phyloP scores from a whole-genome alignment of 1,284 basidiomycete species.

The Leccinum angustisporum region DNA sequence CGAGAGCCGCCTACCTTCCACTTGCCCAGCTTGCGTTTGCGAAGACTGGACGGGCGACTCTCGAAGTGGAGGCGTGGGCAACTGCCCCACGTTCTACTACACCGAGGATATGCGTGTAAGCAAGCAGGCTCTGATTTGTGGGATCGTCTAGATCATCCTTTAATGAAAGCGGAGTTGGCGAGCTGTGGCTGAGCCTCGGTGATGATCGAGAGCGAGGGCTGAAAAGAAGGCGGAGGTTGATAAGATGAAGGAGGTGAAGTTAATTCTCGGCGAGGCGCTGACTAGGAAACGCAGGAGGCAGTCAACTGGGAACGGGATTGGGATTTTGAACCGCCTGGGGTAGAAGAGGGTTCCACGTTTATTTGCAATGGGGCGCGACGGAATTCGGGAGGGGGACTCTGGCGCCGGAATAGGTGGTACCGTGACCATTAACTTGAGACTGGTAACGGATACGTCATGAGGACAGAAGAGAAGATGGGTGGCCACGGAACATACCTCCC shows the following conservation, averaged over 20 bases:
- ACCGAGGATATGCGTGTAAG: slow-evolving; percentile 24
- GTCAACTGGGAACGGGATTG: slow-evolving; percentile 55
- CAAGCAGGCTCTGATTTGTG: slow-evolving; percentile 8
- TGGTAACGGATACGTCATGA: slow-evolving; percentile 14
- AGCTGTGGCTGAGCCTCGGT: slow-evolving; percentile 24
- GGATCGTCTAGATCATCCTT: slow-evolving; percentile 26
- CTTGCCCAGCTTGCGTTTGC: slow-evolving; percentile 2
- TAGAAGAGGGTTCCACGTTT: slow-evolving; percentile 44
- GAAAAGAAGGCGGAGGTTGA: slow-evolving; percentile 29
- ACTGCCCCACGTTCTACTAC: slow-evolving; percentile 24
- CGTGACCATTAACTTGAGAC: slow-evolving; percentile 31
- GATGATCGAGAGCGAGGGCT: slow-evolving; percentile 35
- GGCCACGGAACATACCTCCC: slow-evolving; percentile 34
- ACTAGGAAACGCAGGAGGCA: slow-evolving; percentile 19
- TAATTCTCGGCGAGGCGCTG: slow-evolving; percentile 28
- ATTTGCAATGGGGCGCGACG: slow-evolving; percentile 43
- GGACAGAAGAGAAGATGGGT: background rate
- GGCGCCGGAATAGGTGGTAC: slow-evolving; percentile 38
- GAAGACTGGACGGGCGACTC: slow-evolving; percentile 11
- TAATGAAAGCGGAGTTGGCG: slow-evolving; percentile 14
- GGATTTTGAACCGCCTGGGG: slow-evolving; percentile 47
- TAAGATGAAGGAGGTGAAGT: slow-evolving; percentile 35
- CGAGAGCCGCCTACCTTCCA: slow-evolving; percentile 20
- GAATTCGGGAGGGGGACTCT: slow-evolving; percentile 54
- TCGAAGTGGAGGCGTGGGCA: slow-evolving; percentile 29